phyloP scores from a whole-genome alignment of 805 yeast species.

The Millerozyma acaciae region DNA sequence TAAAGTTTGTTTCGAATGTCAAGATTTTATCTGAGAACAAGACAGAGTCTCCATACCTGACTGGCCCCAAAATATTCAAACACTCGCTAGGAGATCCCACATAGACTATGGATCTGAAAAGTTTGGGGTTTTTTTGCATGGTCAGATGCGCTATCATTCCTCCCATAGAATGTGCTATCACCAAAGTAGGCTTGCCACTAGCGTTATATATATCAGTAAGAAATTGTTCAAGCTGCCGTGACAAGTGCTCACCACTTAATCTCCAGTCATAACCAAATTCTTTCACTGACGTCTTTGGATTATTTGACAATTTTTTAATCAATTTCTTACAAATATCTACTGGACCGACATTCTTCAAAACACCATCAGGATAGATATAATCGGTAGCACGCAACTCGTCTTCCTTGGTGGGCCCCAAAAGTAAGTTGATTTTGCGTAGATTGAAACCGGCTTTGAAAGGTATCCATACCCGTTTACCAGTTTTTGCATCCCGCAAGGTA shows the following conservation, averaged over 20 bases:
- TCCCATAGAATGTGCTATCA: conserved; percentile 94
- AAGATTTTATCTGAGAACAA: conserved; percentile 68
- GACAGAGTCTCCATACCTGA: conserved; percentile 77
- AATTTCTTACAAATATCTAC: conserved; percentile 70
- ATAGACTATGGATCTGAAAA: conserved; percentile 73
- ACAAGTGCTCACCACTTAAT: conserved; percentile 55
- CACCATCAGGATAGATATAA: conserved; percentile 65
- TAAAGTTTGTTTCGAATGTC: conserved; percentile 77
- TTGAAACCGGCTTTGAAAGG: conserved; percentile 84
- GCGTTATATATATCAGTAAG: conserved; percentile 42
- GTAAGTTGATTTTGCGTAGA: conserved; percentile 61
- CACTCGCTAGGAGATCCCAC: conserved; percentile 85
- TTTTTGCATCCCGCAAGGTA: conserved; percentile 59
- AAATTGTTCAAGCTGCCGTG: conserved; percentile 49
- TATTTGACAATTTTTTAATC: conserved; percentile 47
- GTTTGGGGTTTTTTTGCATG: conserved; percentile 59
- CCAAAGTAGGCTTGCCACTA: conserved; percentile 57
- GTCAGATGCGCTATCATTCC: conserved; percentile 82
- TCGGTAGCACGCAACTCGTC: conserved; percentile 60
- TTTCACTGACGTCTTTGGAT: conserved; percentile 58
- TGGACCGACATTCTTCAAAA: conserved; percentile 81
- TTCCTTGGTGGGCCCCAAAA: conserved; percentile 66
- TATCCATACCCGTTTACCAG: conserved; percentile 74
- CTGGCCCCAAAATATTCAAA: conserved; percentile 81
- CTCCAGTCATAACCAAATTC: conserved; percentile 97